phyloP scores from a whole-genome alignment of 768 basidiomycete species.

The Mycena floridula region DNA sequence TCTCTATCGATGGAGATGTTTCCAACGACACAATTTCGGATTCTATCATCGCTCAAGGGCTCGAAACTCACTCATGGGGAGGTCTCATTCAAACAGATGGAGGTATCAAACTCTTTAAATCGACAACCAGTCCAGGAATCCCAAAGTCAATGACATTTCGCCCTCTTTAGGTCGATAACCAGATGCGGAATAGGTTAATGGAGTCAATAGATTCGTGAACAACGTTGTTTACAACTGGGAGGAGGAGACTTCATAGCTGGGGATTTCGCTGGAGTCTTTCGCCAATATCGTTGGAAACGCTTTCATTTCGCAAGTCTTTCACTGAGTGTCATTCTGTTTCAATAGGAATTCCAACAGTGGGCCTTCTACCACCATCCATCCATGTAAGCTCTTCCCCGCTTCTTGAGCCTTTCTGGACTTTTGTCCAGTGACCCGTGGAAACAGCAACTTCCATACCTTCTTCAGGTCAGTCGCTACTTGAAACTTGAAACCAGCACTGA shows the following conservation, averaged over 20 bases:
- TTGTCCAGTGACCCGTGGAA: conserved; percentile 25
- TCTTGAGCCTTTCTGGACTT: neutral
- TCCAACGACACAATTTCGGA: conserved; percentile 29
- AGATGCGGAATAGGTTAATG: too few relatives aligned
- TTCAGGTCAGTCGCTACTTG: too few relatives aligned
- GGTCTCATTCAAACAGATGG: conserved; percentile 30
- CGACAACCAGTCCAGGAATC: conserved; percentile 30
- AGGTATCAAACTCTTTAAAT: conserved; percentile 29
- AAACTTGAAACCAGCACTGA: too few relatives aligned
- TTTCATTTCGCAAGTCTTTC: conserved; percentile 18
- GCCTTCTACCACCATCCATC: conserved; percentile 22
- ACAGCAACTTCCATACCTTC: conserved; percentile 29
- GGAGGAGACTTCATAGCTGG: conserved; percentile 25
- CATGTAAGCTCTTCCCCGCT: conserved; percentile 15
- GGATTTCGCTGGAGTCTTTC: conserved; percentile 26
- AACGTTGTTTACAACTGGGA: conserved; percentile 19
- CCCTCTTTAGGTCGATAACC: too few relatives aligned
- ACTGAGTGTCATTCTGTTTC: neutral
- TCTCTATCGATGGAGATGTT: conserved; percentile 31
- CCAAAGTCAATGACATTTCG: too few relatives aligned
- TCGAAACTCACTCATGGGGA: conserved; percentile 29
- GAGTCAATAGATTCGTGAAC: conserved; percentile 29
- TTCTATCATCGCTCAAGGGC: conserved; percentile 30
- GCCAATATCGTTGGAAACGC: conserved; percentile 29
- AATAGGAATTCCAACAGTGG: conserved; percentile 12